Percentiles rank a stretch among this genome's conserved stretches.
Evolutionary conservation across 306 rosid genomes (phyloP).

Genomic region (Hippophae gyantsensis): DNA sequence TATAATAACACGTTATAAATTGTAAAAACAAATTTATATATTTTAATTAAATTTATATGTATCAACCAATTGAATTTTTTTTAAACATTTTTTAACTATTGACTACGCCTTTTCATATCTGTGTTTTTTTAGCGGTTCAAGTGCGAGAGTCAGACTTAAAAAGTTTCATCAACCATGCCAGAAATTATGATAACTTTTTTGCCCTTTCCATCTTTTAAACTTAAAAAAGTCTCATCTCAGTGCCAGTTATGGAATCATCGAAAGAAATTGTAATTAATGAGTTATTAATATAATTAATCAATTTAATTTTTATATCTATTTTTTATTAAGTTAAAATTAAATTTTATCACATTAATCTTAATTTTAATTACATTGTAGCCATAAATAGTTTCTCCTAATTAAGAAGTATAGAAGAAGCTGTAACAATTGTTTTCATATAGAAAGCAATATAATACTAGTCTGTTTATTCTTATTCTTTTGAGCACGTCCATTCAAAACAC

Average conservation of each 20-base stretch:
- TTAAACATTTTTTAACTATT: too few relatives aligned
- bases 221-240: constrained; percentile 20
- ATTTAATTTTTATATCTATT: too few relatives aligned
- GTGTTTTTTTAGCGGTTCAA: too few relatives aligned
- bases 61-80: too few relatives aligned
- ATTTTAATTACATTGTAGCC: constrained; percentile 13
- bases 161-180: constrained; percentile 19
- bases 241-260: constrained; percentile 15
- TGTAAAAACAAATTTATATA: too few relatives aligned
- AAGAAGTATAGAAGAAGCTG: constrained; percentile 13
- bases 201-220: constrained; percentile 32
- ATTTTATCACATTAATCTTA: neutral
- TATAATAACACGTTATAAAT: too few relatives aligned
- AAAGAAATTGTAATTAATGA: neutral
- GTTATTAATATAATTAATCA: too few relatives aligned
- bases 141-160: neutral
- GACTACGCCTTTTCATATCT: too few relatives aligned
- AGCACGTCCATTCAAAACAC: constrained; percentile 15
- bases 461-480: constrained; percentile 11
- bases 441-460: constrained; percentile 13
- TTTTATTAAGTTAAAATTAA: too few relatives aligned
- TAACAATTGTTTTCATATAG: constrained; percentile 10
- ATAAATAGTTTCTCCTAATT: constrained; percentile 1
- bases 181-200: constrained; percentile 25
- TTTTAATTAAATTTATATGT: too few relatives aligned